Evolutionary conservation across 2,329 filamentous ascomycete genomes (phyloP), one percentile per base, ranked within the genome.

Genomic region (Aspergillus flavus): DNA sequence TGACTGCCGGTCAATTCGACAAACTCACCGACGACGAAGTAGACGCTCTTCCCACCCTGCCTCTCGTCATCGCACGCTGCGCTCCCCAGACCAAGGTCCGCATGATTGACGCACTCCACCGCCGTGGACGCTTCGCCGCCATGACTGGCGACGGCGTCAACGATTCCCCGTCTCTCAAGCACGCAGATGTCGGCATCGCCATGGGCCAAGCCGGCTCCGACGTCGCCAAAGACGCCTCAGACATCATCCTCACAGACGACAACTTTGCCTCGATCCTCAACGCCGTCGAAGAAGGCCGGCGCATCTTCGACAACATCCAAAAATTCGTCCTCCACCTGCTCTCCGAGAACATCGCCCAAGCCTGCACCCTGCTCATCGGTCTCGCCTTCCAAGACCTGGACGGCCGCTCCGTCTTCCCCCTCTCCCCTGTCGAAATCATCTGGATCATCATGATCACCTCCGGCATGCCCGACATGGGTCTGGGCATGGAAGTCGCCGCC

Each of bases 371-470:
- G 16, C 87, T 96, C 55, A 88, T 92, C 36, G 92, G 92, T 57
- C 85, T 96, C 4, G 90, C 85, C 0, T 94, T 95, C 80, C 89
- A 92, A 71, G 92, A 96, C 72, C 65, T 76, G 4, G 80, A 83
- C 14, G 84, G 85, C 6, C 84, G 90, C 61, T 94, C 91, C 0
- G 91, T 95, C 16, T 96, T 95, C 76, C 92, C 92, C 10, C 85
- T 95, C 48, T 88, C 91, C 1, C 92, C 92, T 1, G 86, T 96
- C 16, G 89, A 95, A 72, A 94, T 96, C 66, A 85, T 96, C 65
- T 96, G 92, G 92, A 91, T 96, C 76, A 96, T 95, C 78, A 93
- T 96, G 90, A 86, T 94, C 58, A 96, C 92, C 0, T 94, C 91
- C 43, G 91, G 89, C 53, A 87, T 94, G 79, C 92, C 92, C 1